A percentile compares a stretch with the other conserved stretches of the same genome.
phyloP scores from a whole-genome alignment of 176 grass and related monocot species.

The Zoysia pacifica region DNA sequence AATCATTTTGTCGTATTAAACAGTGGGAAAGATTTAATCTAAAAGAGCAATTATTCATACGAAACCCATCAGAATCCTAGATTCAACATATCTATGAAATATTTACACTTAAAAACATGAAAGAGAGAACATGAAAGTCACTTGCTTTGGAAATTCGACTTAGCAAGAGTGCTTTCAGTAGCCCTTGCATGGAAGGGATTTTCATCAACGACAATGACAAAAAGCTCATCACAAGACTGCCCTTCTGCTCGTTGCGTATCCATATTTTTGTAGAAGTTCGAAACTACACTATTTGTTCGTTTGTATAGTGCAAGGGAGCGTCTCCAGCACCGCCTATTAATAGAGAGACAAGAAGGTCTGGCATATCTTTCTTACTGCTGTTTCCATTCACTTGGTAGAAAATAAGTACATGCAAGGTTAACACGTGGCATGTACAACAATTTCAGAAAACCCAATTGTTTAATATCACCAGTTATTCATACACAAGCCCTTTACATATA shows the following conservation, averaged over 20 bases:
- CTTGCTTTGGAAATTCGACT: slow-evolving; percentile 21
- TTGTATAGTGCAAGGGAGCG: background rate
- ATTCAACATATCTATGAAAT: background rate
- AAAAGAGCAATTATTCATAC: background rate
- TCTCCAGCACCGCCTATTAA: background rate
- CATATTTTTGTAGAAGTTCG: background rate
- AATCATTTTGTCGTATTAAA: background rate
- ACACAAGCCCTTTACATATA: background rate
- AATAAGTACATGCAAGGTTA: background rate
- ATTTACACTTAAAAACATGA: background rate
- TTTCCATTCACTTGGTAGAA: background rate
- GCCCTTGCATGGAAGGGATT: background rate
- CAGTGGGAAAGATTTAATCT: background rate
- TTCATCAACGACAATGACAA: slow-evolving; percentile 26
- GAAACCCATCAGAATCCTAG: background rate
- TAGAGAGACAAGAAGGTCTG: background rate
- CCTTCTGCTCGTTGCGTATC: background rate
- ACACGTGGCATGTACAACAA: background rate
- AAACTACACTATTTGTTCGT: background rate
- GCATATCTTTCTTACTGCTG: background rate
- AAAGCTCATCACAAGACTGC: background rate
- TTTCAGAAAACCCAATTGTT: background rate
- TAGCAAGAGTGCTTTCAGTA: slow-evolving; percentile 12
- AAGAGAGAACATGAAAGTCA: background rate
- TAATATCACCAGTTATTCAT: background rate